Evolutionary conservation across 495 filamentous ascomycete genomes (phyloP).

Genomic region (Terfezia boudieri): DNA sequence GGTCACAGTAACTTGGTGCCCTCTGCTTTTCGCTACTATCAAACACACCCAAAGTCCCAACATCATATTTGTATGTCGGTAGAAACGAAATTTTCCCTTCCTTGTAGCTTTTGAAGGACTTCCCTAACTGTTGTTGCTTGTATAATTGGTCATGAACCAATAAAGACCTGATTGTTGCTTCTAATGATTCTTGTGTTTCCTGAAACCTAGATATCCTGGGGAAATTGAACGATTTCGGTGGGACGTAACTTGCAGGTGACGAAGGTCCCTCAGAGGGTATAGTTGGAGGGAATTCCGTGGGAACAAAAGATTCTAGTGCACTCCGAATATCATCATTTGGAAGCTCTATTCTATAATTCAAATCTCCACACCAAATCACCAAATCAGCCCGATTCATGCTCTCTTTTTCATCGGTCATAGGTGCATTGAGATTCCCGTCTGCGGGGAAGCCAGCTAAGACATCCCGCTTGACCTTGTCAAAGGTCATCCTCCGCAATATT

Average conservation of each 20-base stretch:
- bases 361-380: constrained; percentile 86
- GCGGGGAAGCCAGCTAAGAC: constrained; percentile 24
- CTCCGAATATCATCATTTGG: constrained; percentile 76
- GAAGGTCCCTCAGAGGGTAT: not conserved
- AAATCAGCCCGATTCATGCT: constrained; percentile 79
- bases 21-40: constrained; percentile 87
- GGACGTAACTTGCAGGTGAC: constrained; percentile 1
- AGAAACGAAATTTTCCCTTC: constrained; percentile 78
- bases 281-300: constrained; percentile 13
- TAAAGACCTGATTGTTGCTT: constrained; percentile 66
- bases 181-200: constrained; percentile 32
- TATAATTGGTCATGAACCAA: constrained; percentile 77
- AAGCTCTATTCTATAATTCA: constrained; percentile 85
- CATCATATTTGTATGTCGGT: constrained; percentile 90
- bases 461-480: constrained; percentile 42
- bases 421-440: not conserved
- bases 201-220: constrained; percentile 4
- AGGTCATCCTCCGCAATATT: constrained; percentile 47
- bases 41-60: constrained; percentile 79
- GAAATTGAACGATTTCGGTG: constrained; percentile 7
- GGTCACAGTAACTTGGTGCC: constrained; percentile 91
- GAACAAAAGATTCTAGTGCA: constrained; percentile 30
- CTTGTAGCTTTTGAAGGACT: constrained; percentile 73
- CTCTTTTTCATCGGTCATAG: constrained; percentile 30
- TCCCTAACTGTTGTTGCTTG: constrained; percentile 45